Evolutionary conservation across 805 yeast species (phyloP), one percentile per base, ranked within the genome.

Genomic region (Wickerhamiella dianesei): DNA sequence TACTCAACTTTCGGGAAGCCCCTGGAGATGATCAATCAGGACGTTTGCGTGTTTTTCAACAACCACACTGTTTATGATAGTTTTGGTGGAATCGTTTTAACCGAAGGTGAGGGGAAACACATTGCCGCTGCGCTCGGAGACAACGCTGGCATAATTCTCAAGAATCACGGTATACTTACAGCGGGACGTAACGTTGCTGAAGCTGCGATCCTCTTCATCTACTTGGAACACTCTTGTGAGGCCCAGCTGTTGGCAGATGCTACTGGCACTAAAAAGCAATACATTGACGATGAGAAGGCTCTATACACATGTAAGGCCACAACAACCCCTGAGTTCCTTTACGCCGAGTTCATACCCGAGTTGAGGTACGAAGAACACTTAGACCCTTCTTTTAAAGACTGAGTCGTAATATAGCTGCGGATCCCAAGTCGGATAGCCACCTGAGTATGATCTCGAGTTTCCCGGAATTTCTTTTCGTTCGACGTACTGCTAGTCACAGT

Each of bases 11-110:
- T 80, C 57, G 85, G 81, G 35, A 69, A 68, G 54, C 77, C 77
- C 14, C 66, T 83, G 53, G 87, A 82, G 49, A 83, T 83, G 92
- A 57, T 83, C 51, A 81, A 78, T 64, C 94, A 83, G 66, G 94
- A 83, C 55, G 80, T 69, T 3, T 81, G 88, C 61, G 65, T 70
- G 8, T 75, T 83, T 54, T 79, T 80, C 68, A 73, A 78, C 32
- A 65, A 67, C 42, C 92, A 82, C 51, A 62, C 78, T 1, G 87
- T 82, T 3, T 81, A 80, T 62, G 49, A 57, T 16, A 74, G 76
- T 57, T 82, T 82, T 61, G 92, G 89, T 22, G 94, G 94, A 37
- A 83, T 83, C 47, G 94, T 86, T 0, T 54, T 81, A 21, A 82
- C 79, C 54, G 68, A 64, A 19, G 75, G 71, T 44, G 88, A 81